Conservation (phyloP, 1,284 basidiomycete species). For the Ceratorhiza oryzae-sativae region DNA sequence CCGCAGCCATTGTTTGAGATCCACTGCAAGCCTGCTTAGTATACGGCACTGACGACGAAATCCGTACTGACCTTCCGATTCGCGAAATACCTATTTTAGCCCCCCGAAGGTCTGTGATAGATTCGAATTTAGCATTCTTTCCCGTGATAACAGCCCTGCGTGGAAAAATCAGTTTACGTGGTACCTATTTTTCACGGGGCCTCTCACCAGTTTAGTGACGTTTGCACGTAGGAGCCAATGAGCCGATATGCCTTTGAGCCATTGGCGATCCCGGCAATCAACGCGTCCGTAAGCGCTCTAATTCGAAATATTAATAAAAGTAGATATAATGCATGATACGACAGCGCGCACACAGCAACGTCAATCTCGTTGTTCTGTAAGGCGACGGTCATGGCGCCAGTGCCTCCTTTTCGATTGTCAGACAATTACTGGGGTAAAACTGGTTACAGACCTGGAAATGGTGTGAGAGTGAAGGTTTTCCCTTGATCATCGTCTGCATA, state of each 20-base stretch:
- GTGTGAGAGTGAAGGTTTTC: slow-evolving; percentile 80
- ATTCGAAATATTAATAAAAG: too few species aligned
- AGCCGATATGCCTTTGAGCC: slow-evolving; percentile 88
- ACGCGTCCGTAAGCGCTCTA: slow-evolving; percentile 90
- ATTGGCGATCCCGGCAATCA: slow-evolving; percentile 92
- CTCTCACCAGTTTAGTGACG: slow-evolving; percentile 81
- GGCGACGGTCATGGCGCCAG: slow-evolving; percentile 86
- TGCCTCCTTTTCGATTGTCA: slow-evolving; percentile 66
- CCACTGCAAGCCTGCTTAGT: slow-evolving; percentile 59
- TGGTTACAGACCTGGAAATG: slow-evolving; percentile 78
- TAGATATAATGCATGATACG: background rate
- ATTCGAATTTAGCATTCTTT: slow-evolving; percentile 72
- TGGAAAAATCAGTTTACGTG: background rate
- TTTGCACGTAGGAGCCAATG: slow-evolving; percentile 90
- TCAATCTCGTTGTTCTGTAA: slow-evolving; percentile 88
- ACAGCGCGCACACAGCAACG: slow-evolving; percentile 73
- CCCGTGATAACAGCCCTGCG: slow-evolving; percentile 92
- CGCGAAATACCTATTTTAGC: slow-evolving; percentile 91
- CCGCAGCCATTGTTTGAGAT: slow-evolving; percentile 93
- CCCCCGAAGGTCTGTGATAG: slow-evolving; percentile 77
- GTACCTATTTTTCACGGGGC: background rate
- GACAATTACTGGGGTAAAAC: too few species aligned
- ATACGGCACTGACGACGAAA: slow-evolving; percentile 46
- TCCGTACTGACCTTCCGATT: slow-evolving; percentile 69
- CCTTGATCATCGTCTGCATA: slow-evolving; percentile 69